phyloP scores from a whole-genome alignment of 306 rosid species.

The Cucumis hystrix region DNA sequence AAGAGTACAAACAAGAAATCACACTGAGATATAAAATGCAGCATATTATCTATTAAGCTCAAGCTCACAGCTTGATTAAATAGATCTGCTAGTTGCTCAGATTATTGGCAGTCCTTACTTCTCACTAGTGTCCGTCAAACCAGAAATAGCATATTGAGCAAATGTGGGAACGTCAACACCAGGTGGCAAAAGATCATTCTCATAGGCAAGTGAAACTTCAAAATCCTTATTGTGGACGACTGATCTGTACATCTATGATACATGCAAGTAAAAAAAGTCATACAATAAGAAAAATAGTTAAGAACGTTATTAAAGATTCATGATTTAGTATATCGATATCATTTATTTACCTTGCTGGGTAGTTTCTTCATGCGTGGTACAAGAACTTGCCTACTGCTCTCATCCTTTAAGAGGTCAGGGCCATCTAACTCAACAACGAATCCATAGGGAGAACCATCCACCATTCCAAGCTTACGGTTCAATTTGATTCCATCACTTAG shows the following conservation, averaged over 20 bases:
- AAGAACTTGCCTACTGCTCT: conserved; percentile 67
- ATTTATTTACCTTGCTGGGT: conserved; percentile 64
- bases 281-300: neutral
- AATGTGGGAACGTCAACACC: conserved; percentile 54
- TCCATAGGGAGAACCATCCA: conserved; percentile 90
- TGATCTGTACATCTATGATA: conserved; percentile 69
- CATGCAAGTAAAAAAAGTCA: conserved; percentile 7
- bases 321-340: neutral
- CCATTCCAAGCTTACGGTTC: conserved; percentile 95
- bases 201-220: conserved; percentile 80
- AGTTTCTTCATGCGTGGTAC: conserved; percentile 81
- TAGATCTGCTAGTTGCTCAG: conserved; percentile 1
- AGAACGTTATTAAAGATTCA: neutral
- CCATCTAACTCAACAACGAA: conserved; percentile 66
- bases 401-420: conserved; percentile 59
- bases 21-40: neutral
- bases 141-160: conserved; percentile 63
- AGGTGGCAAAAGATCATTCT: conserved; percentile 63
- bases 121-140: conserved; percentile 64
- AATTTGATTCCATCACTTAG: conserved; percentile 95
- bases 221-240: conserved; percentile 70
- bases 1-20: conserved; percentile 11
- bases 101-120: conserved; percentile 47
- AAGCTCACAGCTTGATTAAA: neutral
- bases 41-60: neutral